Evolutionary conservation across 768 basidiomycete species (phyloP).

Genomic region (Peribolospora kevripleyi): DNA sequence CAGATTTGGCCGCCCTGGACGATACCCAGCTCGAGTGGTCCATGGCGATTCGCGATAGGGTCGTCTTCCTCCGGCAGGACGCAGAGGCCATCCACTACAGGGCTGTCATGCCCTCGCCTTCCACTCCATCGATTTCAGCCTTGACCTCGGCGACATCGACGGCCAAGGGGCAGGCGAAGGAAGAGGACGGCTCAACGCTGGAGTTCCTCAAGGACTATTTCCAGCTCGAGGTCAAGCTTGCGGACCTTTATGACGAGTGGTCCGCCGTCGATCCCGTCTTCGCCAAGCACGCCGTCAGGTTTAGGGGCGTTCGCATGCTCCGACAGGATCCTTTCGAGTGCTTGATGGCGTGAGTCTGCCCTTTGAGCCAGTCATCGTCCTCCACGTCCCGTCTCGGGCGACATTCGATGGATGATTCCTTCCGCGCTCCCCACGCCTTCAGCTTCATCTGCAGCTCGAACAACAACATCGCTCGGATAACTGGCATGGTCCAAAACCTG

Average conservation of each 20-base stretch:
- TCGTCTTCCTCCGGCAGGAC: slow-evolving; percentile 58
- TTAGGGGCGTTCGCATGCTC: slow-evolving; percentile 58
- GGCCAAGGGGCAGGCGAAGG: slow-evolving; percentile 8
- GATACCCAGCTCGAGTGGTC: slow-evolving; percentile 40
- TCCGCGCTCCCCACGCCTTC: not conserved
- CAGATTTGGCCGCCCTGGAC: too few relatives aligned
- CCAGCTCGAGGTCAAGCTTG: slow-evolving; percentile 53
- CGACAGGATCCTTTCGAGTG: slow-evolving; percentile 94
- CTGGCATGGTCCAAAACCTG: slow-evolving; percentile 69
- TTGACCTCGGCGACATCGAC: slow-evolving; percentile 10
- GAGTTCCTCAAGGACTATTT: slow-evolving; percentile 68
- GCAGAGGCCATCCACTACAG: slow-evolving; percentile 29
- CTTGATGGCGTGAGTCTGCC: slow-evolving; percentile 50
- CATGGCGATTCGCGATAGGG: slow-evolving; percentile 53
- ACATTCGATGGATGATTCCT: not conserved
- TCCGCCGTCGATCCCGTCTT: slow-evolving; percentile 48
- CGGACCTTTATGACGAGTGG: slow-evolving; percentile 53
- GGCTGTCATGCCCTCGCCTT: slow-evolving; percentile 32
- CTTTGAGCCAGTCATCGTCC: not conserved
- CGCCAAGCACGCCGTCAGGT: slow-evolving; percentile 29
- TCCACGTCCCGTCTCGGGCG: not conserved
- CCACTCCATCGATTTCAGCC: slow-evolving; percentile 11
- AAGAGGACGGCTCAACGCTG: slow-evolving; percentile 36
- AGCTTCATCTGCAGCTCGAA: slow-evolving; percentile 93
- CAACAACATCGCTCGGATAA: slow-evolving; percentile 85